These are phyloP conservation scores for Paramyrothecium roridum DNA, from an alignment of 2,329 filamentous ascomycete genomes.

Conservation along the genomic window DNA sequence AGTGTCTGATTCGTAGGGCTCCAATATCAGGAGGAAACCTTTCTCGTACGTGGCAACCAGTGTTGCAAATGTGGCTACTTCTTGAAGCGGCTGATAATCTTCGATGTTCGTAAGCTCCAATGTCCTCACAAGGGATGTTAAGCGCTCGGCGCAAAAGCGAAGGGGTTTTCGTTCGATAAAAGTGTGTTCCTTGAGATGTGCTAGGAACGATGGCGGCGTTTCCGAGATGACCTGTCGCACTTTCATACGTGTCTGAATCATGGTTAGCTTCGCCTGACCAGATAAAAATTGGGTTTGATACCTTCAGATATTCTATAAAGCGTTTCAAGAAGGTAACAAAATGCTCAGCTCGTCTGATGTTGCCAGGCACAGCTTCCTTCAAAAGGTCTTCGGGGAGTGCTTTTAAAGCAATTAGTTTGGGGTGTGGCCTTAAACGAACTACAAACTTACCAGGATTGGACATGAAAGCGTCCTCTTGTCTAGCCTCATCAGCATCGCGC, in stretches of 20 bases:
- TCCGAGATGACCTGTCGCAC: slow-evolving; percentile 96
- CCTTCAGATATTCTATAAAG: slow-evolving; percentile 95
- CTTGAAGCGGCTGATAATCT: slow-evolving; percentile 94
- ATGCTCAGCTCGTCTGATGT: slow-evolving; percentile 92
- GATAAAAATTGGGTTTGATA: slow-evolving; percentile 16
- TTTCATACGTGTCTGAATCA: slow-evolving; percentile 82
- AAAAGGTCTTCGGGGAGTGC: slow-evolving; percentile 89
- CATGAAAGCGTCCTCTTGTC: slow-evolving; percentile 96
- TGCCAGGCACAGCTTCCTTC: slow-evolving; percentile 93
- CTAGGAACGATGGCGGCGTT: slow-evolving; percentile 88
- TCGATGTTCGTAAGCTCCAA: slow-evolving; percentile 96
- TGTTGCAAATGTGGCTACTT: slow-evolving; percentile 96
- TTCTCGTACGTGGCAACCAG: slow-evolving; percentile 96
- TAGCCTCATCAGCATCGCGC: slow-evolving; percentile 80
- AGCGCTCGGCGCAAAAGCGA: slow-evolving; percentile 87
- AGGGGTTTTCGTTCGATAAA: slow-evolving; percentile 97
- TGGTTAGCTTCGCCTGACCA: slow-evolving; percentile 4
- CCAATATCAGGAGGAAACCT: slow-evolving; percentile 92
- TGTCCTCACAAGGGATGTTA: slow-evolving; percentile 91
- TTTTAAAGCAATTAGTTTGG: slow-evolving; percentile 11
- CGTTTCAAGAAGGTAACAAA: slow-evolving; percentile 93
- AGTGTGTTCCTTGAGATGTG: slow-evolving; percentile 90
- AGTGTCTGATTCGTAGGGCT: slow-evolving; percentile 93
- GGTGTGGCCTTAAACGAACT: background rate
- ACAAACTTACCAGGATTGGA: slow-evolving; percentile 69